phyloP scores from a whole-genome alignment of 208 protist species.

The Zelonia costaricensis region DNA sequence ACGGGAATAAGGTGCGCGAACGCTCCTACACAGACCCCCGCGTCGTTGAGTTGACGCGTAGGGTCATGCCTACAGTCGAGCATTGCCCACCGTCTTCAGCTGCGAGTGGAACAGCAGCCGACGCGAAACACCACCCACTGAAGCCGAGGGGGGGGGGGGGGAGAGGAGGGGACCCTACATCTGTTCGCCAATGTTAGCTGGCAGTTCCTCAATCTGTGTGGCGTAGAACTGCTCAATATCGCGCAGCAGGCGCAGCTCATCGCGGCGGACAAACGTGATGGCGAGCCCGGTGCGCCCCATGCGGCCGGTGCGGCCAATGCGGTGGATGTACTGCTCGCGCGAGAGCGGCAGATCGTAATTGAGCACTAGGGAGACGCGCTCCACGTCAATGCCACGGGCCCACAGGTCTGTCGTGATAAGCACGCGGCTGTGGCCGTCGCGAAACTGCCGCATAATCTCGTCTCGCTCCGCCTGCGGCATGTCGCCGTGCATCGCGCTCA shows the following conservation, averaged over 20 bases:
- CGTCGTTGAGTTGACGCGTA: too few relatives aligned
- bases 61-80: too few relatives aligned
- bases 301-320: conserved; percentile 97
- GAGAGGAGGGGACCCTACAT: conserved; percentile 26
- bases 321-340: conserved; percentile 94
- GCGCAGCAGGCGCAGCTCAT: conserved; percentile 90
- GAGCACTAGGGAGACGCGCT: conserved; percentile 97
- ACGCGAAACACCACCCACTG: too few relatives aligned
- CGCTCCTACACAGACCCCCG: too few relatives aligned
- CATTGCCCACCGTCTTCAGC: too few relatives aligned
- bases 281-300: conserved; percentile 98
- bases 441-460: conserved; percentile 98
- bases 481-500: conserved; percentile 97
- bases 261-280: conserved; percentile 98
- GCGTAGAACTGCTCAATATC: conserved; percentile 98
- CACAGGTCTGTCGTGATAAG: conserved; percentile 99
- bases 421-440: conserved; percentile 95
- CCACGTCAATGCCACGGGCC: conserved; percentile 97
- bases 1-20: too few relatives aligned
- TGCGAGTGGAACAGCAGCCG: too few relatives aligned
- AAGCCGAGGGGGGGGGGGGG: background rate
- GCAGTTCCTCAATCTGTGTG: conserved; percentile 97
- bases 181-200: conserved; percentile 75
- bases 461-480: conserved; percentile 98
- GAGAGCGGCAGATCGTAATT: conserved; percentile 98